Evolutionary conservation across 2,329 filamentous ascomycete genomes (phyloP).

Genomic region (Seiridium cupressi): DNA sequence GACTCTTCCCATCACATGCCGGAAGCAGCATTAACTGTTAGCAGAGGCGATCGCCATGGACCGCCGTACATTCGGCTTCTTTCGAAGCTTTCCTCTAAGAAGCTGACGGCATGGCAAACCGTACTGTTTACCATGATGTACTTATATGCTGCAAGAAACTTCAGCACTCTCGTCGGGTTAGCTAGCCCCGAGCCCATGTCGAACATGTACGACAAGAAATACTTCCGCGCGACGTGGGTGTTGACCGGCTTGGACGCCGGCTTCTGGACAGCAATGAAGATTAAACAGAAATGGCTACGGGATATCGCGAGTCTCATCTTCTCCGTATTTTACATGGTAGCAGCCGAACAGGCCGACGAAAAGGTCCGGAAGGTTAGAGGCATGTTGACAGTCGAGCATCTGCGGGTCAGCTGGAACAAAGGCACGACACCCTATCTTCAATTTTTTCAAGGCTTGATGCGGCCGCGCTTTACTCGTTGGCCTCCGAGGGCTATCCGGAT

Average conservation of each 20-base stretch:
- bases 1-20: slow-evolving; percentile 7
- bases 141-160: slow-evolving; percentile 88
- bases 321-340: slow-evolving; percentile 85
- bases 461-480: slow-evolving; percentile 78
- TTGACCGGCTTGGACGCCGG: slow-evolving; percentile 92
- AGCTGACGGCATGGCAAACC: slow-evolving; percentile 85
- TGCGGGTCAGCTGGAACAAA: slow-evolving; percentile 95
- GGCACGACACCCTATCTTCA: slow-evolving; percentile 81
- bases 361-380: slow-evolving; percentile 90
- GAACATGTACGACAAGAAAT: slow-evolving; percentile 88
- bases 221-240: slow-evolving; percentile 96
- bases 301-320: slow-evolving; percentile 84
- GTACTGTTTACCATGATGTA: slow-evolving; percentile 85
- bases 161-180: slow-evolving; percentile 86
- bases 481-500: slow-evolving; percentile 82
- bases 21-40: slow-evolving; percentile 11
- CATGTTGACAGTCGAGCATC: slow-evolving; percentile 83
- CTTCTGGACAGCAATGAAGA: slow-evolving; percentile 98
- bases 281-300: slow-evolving; percentile 73
- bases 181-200: slow-evolving; percentile 91
- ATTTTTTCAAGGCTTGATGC: slow-evolving; percentile 68
- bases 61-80: slow-evolving; percentile 72
- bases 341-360: slow-evolving; percentile 91
- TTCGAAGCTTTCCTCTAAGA: slow-evolving; percentile 67
- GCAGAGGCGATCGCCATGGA: slow-evolving; percentile 81